Conservation (phyloP, 257 asterid species). For the Eucommia ulmoides region DNA sequence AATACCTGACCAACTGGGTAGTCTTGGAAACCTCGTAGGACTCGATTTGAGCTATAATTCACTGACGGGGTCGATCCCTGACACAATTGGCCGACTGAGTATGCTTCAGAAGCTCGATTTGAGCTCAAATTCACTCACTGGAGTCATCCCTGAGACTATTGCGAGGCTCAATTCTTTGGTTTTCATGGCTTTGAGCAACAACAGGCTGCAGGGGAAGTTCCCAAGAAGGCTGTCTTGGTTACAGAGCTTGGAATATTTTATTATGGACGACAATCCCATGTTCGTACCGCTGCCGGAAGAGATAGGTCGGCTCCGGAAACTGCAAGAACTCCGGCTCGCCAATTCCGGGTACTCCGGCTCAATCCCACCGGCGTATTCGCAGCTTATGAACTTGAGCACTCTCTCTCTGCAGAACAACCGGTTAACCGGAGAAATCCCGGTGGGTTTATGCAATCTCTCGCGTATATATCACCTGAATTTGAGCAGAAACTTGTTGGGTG, state of each 20-base stretch:
- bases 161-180: slow-evolving; percentile 28
- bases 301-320: slow-evolving; percentile 37
- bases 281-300: slow-evolving; percentile 36
- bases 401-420: slow-evolving; percentile 62
- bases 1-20: slow-evolving; percentile 38
- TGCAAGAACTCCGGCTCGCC: slow-evolving; percentile 72
- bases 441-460: slow-evolving; percentile 32
- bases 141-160: slow-evolving; percentile 43
- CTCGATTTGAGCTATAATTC: slow-evolving; percentile 68
- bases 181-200: slow-evolving; percentile 68
- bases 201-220: slow-evolving; percentile 33
- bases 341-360: slow-evolving; percentile 60
- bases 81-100: slow-evolving; percentile 30
- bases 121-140: slow-evolving; percentile 55
- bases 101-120: slow-evolving; percentile 69
- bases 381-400: slow-evolving; percentile 43
- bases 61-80: slow-evolving; percentile 37
- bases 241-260: slow-evolving; percentile 47
- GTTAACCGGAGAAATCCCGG: slow-evolving; percentile 51
- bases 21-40: slow-evolving; percentile 35
- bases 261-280: slow-evolving; percentile 82
- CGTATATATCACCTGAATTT: slow-evolving; percentile 65
- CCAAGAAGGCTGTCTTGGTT: slow-evolving; percentile 29
- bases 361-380: slow-evolving; percentile 48
- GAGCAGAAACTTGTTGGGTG: slow-evolving; percentile 64